Conservation (phyloP, 73 alveolate genomes). For the Paraurostyla sp. region DNA sequence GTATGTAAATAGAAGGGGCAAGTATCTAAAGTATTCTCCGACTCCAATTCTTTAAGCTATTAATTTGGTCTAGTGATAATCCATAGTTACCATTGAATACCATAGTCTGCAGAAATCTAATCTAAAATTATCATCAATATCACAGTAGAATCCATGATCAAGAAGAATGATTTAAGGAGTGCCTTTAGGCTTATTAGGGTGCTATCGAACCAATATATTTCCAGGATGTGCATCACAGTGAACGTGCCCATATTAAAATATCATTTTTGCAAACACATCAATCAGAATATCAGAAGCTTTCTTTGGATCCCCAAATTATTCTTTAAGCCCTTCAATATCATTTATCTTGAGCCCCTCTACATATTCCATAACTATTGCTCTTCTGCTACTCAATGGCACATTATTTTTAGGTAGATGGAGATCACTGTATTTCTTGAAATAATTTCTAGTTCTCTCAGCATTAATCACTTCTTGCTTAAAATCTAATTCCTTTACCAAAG, state of each 20-base stretch:
- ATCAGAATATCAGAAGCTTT: slow-evolving; percentile 73
- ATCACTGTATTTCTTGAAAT: slow-evolving; percentile 64
- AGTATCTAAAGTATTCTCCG: slow-evolving; percentile 76
- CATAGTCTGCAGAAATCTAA: slow-evolving; percentile 69
- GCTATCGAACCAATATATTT: slow-evolving; percentile 78
- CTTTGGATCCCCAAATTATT: slow-evolving; percentile 63
- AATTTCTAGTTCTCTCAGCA: slow-evolving; percentile 74
- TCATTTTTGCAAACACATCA: slow-evolving; percentile 85
- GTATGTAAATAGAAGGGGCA: slow-evolving; percentile 74
- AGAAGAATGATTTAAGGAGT: slow-evolving; percentile 78
- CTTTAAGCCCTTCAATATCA: slow-evolving; percentile 70
- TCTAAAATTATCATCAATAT: slow-evolving; percentile 62
- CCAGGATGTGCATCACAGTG: slow-evolving; percentile 94
- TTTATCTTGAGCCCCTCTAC: slow-evolving; percentile 81
- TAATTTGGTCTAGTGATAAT: slow-evolving; percentile 51
- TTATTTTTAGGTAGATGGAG: slow-evolving; percentile 78
- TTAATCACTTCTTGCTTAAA: slow-evolving; percentile 74
- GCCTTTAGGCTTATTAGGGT: slow-evolving; percentile 56
- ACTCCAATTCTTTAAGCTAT: slow-evolving; percentile 67
- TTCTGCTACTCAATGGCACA: slow-evolving; percentile 62
- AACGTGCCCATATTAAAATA: slow-evolving; percentile 80
- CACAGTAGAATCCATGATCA: slow-evolving; percentile 83
- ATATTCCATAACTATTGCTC: slow-evolving; percentile 84
- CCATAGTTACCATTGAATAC: slow-evolving; percentile 75
- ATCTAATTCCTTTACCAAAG: slow-evolving; percentile 75